Evolutionary conservation across 306 rosid species (phyloP), one percentile per base, ranked within the genome.

Genomic region (Vigna mungo): DNA sequence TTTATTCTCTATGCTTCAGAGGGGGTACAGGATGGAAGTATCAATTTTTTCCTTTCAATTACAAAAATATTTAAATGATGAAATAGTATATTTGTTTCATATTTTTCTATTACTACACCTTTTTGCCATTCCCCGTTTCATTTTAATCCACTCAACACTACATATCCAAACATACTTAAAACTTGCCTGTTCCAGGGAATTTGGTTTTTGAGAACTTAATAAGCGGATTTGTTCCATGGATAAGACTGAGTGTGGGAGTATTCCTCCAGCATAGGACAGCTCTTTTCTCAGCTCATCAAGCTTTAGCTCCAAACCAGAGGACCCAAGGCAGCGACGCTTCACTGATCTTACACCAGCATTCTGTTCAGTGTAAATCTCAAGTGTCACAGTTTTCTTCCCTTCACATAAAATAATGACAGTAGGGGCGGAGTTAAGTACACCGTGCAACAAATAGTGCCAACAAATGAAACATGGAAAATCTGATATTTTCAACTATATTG

Each of bases 201-300:
- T 82, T 30, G 98, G 98, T 81, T 88, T 94, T 84, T 88, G 89
- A 83, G 88, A 81, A 75, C 89, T 76, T 84, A 92, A 77, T 78
- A 82, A 54, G 85, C 76, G 77, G 83, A 94, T 89, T 76, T 92
- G 98, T 79, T 94, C 96, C 74, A 90, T 83, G 73, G 96, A 85
- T 80, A 94, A 75, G 68, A 90, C 86, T 63, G 97, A 86, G 88
- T 94, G 96, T 18, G 96, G 98, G 75, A 92, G 86, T 84, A 94
- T 90, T 78, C 92, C 96, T 56, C 97, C 96, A 66, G 23, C 15
- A n/a, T 89, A 89, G 49, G 95, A 86, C 63, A 94, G 78, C 75
- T 94, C 92, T 84, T 86, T 90, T 65, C 93, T 85, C 80, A 94
- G 77, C 87, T 88, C 93, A 18, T 90, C 95, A 61, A 94, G 97